Base-by-base conservation (phyloP, 73 alveolate genomes). In the Effrenium voratum region DNA sequence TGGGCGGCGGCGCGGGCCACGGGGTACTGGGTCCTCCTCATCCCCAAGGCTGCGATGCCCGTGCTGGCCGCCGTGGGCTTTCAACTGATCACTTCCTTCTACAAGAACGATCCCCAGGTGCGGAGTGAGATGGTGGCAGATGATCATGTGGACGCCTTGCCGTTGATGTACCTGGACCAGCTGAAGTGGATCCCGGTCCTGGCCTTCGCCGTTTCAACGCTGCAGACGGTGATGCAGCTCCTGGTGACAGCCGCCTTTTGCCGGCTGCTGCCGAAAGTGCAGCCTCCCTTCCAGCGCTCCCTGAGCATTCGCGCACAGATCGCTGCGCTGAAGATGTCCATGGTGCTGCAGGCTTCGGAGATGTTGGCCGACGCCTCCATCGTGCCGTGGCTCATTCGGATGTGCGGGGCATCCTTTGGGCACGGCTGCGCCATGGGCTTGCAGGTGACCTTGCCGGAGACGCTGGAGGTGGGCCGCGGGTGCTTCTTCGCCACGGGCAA, bases 391-490 rank as follows among this genome's bases (percentile, higher is more conserved):
- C 50, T 83, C 77, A 83, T 83, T 52, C 93, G 93, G 55, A 50
- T 83, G 93, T 83, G 93, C 36, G 93, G 93, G 47, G 93, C 93
- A 15, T 50, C 93, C 93, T 83, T 83, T 50, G 93, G 93, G 24
- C 93, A 83, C 43, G 93, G 93, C 47, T 83, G 93, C 43, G 93
- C 93, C 40, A 83, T 83, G 93, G 93, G 93, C 93, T 83, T 83
- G 93, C 93, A 83, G 93, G 93, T 83, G 93, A 83, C 93, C 28
- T 52, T 83, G 28, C 93, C 93, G 30, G 93, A 83, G 93, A 83
- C 93, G 75, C 57, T 83, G 93, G 93, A 50, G 93, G 93, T 83
- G 77, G 93, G 93, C 77, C 47, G 50, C n/a, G 93, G 93, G 5
- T 83, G 93, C 77, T 83, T 83, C 76, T 83, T 83, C 40, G 93